phyloP scores from a whole-genome alignment of 306 rosid genomes.

The Prunus persica region DNA sequence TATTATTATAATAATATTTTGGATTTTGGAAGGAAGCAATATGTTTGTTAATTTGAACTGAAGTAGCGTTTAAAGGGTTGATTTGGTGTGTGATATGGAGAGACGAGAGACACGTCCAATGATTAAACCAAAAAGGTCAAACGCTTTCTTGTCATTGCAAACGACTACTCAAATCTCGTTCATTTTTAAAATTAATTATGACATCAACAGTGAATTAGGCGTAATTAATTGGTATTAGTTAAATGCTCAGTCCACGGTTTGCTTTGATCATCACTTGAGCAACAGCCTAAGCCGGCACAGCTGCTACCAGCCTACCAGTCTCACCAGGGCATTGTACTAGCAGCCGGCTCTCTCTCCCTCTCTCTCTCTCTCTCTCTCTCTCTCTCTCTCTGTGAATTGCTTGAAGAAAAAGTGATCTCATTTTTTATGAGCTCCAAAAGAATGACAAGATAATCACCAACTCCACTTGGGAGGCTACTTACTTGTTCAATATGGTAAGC shows the following conservation, averaged over 20 bases:
- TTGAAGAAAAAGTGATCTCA: neutral
- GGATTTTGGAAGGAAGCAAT: too few species aligned
- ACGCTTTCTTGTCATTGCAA: conserved; percentile 13
- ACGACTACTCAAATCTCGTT: neutral
- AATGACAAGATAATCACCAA: conserved; percentile 3
- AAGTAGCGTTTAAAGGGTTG: neutral
- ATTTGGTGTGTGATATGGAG: neutral
- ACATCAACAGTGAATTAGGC: conserved; percentile 17
- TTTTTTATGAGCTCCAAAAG: neutral
- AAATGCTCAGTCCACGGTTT: conserved; percentile 38
- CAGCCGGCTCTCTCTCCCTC: conserved; percentile 17
- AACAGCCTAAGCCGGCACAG: conserved; percentile 47
- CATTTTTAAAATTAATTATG: neutral
- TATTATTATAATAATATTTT: too few species aligned
- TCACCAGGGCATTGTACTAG: neutral
- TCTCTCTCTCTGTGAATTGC: neutral
- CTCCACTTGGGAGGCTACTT: neutral
- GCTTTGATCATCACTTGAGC: conserved; percentile 36
- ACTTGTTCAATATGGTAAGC: conserved; percentile 17
- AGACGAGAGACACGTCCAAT: neutral
- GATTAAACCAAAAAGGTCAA: conserved; percentile 14
- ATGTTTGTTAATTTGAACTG: neutral
- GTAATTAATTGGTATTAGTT: conserved; percentile 8
- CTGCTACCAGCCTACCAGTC: conserved; percentile 28
- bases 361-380: neutral